Base-by-base conservation (phyloP, 495 filamentous ascomycete genomes). In the Cairneyella variabilis region DNA sequence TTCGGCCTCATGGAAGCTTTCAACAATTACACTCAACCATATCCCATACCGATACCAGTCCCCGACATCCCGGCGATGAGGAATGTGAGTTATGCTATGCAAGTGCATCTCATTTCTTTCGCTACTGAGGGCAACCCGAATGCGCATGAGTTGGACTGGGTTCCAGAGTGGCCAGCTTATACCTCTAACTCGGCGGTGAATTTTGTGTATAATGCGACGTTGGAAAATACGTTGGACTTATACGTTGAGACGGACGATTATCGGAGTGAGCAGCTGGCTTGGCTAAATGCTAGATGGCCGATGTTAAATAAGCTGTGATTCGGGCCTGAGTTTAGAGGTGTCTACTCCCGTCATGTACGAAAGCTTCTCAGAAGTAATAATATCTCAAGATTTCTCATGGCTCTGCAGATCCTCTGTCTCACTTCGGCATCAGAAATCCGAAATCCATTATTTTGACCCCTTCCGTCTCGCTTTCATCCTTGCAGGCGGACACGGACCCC, bases 31-130 rank as follows among this genome's bases (percentile, higher is more conserved):
- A n/a, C n/a, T 48, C 8, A 30, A 16, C 17, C 11, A 20, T 20
- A 3, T 25, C 2, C 45, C 45, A 5, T 48, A 48, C 45, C 45
- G 21, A 2, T 11, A 20, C 6, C 16, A n/a, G n/a, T 48, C 5
- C 45, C 45, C 3, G 17, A 48, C 5, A n/a, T 48, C 2, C 5
- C 7, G 4, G 45, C 45, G 18, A 48, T 48, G 45, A 12, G 17
- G 3, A 48, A 48, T 3, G 45, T 48, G 3, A 48, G 45, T 25
- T 48, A 48, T 26, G 45, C 45, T 7, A 48, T 48, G 45, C 45
- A 48, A 16, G 45, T n/a, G 18, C 45, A 48, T 21, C 32, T 39
- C 8, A 37, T 48, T 34, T n/a, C 12, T 20, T 48, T 48, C 16
- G 45, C 30, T 3, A n/a, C 5, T 3, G 4, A 3, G 3, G 25